Base-by-base conservation (phyloP, 768 basidiomycete genomes). In the Rhizopogon sp. region DNA sequence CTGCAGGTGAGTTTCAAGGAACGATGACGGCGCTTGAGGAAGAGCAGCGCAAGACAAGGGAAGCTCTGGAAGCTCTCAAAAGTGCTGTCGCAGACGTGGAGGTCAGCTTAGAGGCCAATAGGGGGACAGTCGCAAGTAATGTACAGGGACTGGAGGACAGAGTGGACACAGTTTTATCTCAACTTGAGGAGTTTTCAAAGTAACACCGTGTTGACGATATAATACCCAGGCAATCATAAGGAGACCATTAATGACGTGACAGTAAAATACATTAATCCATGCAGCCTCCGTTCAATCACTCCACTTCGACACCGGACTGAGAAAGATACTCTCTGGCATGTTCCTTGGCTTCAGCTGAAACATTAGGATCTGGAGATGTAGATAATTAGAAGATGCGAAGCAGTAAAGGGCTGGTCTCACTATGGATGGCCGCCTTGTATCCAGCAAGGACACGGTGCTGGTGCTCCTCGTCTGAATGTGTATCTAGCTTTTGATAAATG, bases 1-100 rank as follows among this genome's bases (percentile, higher is more conserved):
- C 89, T 46, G 92, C 96, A 0, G 79, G 85, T 1, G 81, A 86
- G 25, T 94, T 98, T 62, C 81, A 87, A 50, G 77, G 74, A 20
- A 82, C 84, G 2, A 74, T 98, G 3, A 70, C 77, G 14, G 68
- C 76, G 46, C 72, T 95, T 33, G 87, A 90, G 67, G 82, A 83
- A 53, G 88, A 90, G 57, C 89, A 94, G 62, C 77, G 76, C 50
- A 79, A 81, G 58, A 72, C 82, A 35, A 78, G 77, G 25, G 84
- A 82, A 25, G 79, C 79, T 28, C 74, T 94, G 33, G 76, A 77
- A 28, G 88, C 92, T 47, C 74, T 97, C 4, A 74, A 80, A 52
- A 74, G 73, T 25, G 89, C 95, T 0, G 77, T 96, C 5, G 70
- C 75, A 16, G 79, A 80, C 17, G 81, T 98, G 6, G 89, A 96